These are phyloP conservation scores for Enterospora canceri DNA, from an alignment of 371 early-diverging fungal genomes.

Conservation along the genomic window DNA sequence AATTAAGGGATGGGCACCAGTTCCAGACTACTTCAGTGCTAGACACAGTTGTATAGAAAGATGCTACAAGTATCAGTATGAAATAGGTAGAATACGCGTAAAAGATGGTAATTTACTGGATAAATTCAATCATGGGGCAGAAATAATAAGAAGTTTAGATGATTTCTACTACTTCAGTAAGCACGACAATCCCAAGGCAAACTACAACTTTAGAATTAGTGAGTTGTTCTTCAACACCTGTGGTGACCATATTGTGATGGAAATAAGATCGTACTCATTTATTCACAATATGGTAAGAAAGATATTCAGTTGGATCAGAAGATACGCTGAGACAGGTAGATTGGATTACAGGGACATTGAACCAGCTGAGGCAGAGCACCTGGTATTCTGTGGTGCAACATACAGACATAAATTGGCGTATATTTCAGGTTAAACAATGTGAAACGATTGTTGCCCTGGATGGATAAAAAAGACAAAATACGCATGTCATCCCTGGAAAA, in stretches of 20 bases:
- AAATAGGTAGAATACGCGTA: neutral
- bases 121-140: neutral
- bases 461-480: too few relatives aligned
- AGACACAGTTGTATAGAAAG: slow-evolving; percentile 50
- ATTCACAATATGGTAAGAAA: slow-evolving; percentile 57
- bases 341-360: slow-evolving; percentile 22
- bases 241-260: slow-evolving; percentile 24
- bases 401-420: slow-evolving; percentile 20
- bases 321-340: slow-evolving; percentile 19
- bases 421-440: slow-evolving; percentile 1
- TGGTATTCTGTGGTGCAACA: slow-evolving; percentile 39
- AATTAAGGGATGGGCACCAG: slow-evolving; percentile 49
- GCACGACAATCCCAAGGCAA: slow-evolving; percentile 26
- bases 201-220: slow-evolving; percentile 24
- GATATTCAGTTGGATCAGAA: slow-evolving; percentile 38
- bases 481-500: too few relatives aligned
- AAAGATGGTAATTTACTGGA: too few relatives aligned
- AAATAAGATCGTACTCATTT: slow-evolving; percentile 48
- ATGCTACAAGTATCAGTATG: slow-evolving; percentile 46
- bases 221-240: neutral
- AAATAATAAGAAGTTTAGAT: slow-evolving; percentile 24
- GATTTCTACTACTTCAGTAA: slow-evolving; percentile 33
- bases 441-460: too few relatives aligned
- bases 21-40: slow-evolving; percentile 44
- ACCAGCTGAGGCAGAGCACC: slow-evolving; percentile 29